phyloP scores from a whole-genome alignment of 2,329 filamentous ascomycete species.

The Huntiella bhutanensis region DNA sequence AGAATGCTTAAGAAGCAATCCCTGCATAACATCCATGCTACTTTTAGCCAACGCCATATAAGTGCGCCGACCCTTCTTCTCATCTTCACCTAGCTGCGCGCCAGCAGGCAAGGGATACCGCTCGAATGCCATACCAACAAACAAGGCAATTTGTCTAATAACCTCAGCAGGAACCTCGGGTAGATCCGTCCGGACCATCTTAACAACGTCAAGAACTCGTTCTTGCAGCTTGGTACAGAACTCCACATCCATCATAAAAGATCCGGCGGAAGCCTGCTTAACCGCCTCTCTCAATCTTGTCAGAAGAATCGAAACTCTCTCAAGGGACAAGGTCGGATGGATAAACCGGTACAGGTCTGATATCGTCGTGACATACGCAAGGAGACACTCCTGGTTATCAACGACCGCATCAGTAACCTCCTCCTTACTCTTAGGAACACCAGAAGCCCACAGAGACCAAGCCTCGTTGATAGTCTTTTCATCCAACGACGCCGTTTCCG shows the following conservation, averaged over 20 bases:
- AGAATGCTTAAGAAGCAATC: conserved; percentile 39
- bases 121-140: conserved; percentile 49
- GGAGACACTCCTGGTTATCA: conserved; percentile 64
- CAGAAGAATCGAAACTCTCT: conserved; percentile 49
- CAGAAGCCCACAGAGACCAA: conserved; percentile 52
- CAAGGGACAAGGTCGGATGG: conserved; percentile 39
- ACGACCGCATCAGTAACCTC: conserved; percentile 13
- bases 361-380: conserved; percentile 64
- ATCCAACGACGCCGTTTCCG: conserved; percentile 25
- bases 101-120: background rate
- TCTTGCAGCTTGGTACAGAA: conserved; percentile 54
- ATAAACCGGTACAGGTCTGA: conserved; percentile 63
- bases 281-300: conserved; percentile 52
- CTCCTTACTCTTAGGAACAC: conserved; percentile 21
- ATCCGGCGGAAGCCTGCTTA: conserved; percentile 45
- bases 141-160: conserved; percentile 48
- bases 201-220: conserved; percentile 48
- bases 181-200: conserved; percentile 47
- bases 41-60: conserved; percentile 80
- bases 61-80: conserved; percentile 39
- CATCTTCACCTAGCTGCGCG: conserved; percentile 13
- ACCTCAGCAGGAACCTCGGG: conserved; percentile 47
- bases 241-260: conserved; percentile 55
- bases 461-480: conserved; percentile 37
- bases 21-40: conserved; percentile 52